Evolutionary conservation across 75 land plant genomes (phyloP), one percentile per base, ranked within the genome.

Genomic region (Ceratopteris richardii): DNA sequence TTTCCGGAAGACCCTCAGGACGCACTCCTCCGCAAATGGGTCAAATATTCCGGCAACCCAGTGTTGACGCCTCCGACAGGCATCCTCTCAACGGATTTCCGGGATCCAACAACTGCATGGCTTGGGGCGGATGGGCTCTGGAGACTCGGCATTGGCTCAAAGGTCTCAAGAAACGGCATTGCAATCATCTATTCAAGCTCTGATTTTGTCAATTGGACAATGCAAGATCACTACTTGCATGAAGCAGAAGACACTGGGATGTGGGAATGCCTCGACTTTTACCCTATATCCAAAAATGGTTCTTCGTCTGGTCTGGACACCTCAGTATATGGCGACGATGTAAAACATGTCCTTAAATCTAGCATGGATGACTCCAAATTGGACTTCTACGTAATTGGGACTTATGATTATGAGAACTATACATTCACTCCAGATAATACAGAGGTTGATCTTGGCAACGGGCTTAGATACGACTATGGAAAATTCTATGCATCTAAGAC

Each of bases 201-300:
- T 21, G 95, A 89, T 60, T 86, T 89, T 68, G 36, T 69, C 21
- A 46, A 27, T 13, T 89, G 61, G 41, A 77, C 87, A 39, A 64
- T 69, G 5, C 28, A 76, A 10, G 69, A 73, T 12, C 66, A 68
- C 0, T 9, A 69, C 17, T 52, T 85, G 19, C 86, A 80, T 48
- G 57, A 41, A 0, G 95, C 86, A n/a, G 57, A 77, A 9, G 74
- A 64, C 23, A 85, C 95, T 7, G 95, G 96, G 12, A 90, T 86
- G 96, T 90, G 96, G 96, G 96, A 90, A 66, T 86, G 90, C 60
- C 80, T 86, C 1, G 96, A 90, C 67, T 86, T 90, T 65, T 90
- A 63, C 50, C 86, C 90, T 0, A 76, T 89, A 6, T 64, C 78
- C 9, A 60, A 41, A 17, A 41, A 48, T 0, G 72, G 58, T 0